Evolutionary conservation across 2,329 filamentous ascomycete genomes (phyloP).

Genomic region (Drechslerella coelobrocha): DNA sequence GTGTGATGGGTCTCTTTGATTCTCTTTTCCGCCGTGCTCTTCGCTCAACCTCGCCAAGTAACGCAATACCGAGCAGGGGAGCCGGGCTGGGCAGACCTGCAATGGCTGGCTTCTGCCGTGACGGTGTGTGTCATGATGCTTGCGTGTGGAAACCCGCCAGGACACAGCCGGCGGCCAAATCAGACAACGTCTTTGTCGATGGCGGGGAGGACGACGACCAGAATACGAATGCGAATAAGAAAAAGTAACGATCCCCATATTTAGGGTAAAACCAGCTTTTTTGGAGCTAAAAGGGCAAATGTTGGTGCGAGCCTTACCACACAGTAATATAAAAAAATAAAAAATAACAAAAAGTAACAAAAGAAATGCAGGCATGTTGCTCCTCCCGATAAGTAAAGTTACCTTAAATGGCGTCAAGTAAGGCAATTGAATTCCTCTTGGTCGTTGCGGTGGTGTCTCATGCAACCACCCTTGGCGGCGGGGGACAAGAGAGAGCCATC

Average conservation of each 20-base stretch:
- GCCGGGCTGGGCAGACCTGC: slow-evolving; percentile 20
- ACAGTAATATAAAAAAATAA: too few species aligned
- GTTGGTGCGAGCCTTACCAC: slow-evolving; percentile 6
- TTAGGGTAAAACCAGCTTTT: slow-evolving; percentile 28
- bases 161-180: slow-evolving; percentile 44
- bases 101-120: slow-evolving; percentile 28
- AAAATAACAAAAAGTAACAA: background rate
- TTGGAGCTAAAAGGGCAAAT: slow-evolving; percentile 28
- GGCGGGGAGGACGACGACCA: slow-evolving; percentile 29
- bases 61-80: slow-evolving; percentile 47
- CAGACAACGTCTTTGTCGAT: slow-evolving; percentile 48
- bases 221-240: slow-evolving; percentile 46
- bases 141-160: slow-evolving; percentile 46
- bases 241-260: slow-evolving; percentile 3
- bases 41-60: slow-evolving; percentile 39
- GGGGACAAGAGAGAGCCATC: slow-evolving; percentile 25
- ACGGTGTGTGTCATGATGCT: slow-evolving; percentile 49
- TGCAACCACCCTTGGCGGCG: slow-evolving; percentile 49
- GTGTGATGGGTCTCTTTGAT: slow-evolving; percentile 28
- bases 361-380: slow-evolving; percentile 45
- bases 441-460: slow-evolving; percentile 24
- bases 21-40: too few species aligned
- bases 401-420: slow-evolving; percentile 9
- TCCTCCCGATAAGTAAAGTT: slow-evolving; percentile 39
- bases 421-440: slow-evolving; percentile 6